Conservation (phyloP, 2,329 filamentous ascomycete genomes). For the Sodiomyces alkalinus region DNA sequence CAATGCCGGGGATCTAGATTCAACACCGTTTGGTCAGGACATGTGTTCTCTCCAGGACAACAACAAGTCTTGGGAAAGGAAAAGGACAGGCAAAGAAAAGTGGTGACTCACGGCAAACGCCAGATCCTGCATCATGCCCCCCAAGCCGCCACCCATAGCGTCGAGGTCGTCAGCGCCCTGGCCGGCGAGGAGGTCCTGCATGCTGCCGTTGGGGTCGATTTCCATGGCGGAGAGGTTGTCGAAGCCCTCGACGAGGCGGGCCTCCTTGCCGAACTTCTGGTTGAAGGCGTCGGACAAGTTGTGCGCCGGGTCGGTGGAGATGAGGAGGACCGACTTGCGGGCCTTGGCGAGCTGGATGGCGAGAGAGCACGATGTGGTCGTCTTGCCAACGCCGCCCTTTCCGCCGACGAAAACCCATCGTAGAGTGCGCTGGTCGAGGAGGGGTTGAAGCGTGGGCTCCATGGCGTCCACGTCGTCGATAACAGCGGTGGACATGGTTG, state of each 20-base stretch:
- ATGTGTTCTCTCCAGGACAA: neutral
- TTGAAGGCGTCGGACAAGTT: constrained; percentile 96
- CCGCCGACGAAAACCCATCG: constrained; percentile 99
- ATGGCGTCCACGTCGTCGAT: constrained; percentile 58
- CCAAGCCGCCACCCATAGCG: constrained; percentile 59
- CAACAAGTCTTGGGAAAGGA: neutral
- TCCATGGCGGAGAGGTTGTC: constrained; percentile 96
- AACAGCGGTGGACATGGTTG: too few species aligned
- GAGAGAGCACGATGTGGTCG: constrained; percentile 96
- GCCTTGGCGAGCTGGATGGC: constrained; percentile 94
- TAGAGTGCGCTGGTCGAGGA: constrained; percentile 86
- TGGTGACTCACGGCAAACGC: constrained; percentile 64
- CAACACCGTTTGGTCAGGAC: neutral
- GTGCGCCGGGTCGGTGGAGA: constrained; percentile 96
- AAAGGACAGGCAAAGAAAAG: neutral
- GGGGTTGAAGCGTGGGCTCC: constrained; percentile 84
- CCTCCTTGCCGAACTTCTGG: constrained; percentile 99
- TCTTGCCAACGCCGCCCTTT: constrained; percentile 97
- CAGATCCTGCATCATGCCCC: constrained; percentile 96
- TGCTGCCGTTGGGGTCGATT: constrained; percentile 95
- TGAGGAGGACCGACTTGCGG: constrained; percentile 89
- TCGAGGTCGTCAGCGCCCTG: constrained; percentile 48
- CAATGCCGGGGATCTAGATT: constrained; percentile 84
- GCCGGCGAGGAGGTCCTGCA: constrained; percentile 80
- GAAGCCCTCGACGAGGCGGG: constrained; percentile 80